Base-by-base conservation (phyloP, 345 rosid species). In the Boechera divaricarpa region DNA sequence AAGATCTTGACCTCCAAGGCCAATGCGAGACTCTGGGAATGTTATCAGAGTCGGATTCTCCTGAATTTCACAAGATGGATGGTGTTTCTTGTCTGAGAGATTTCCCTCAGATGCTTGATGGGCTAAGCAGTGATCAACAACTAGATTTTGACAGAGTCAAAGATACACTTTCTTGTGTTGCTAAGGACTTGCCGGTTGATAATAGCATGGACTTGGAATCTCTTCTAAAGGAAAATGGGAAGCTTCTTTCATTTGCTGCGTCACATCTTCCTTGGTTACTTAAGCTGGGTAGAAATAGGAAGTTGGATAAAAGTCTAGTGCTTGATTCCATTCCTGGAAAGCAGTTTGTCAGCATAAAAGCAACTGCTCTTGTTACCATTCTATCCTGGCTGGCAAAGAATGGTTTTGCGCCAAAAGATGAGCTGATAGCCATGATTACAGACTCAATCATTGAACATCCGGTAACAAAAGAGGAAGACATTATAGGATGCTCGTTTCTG, bases 251-350 rank as follows among this genome's bases (percentile, higher is more conserved):
- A 36, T 92, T 95, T 83, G 86, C 91, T 78, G 84, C 90, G 68
- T 73, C 82, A 57, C 86, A 88, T 76, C 93, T 95, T 77, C 97
- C 99, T 16, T 91, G 98, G 99, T 80, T 95, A 86, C 92, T 89
- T 77, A 86, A 87, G 79, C 75, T 92, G 81, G 86, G 87, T 79
- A 77, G 80, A 80, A 81, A 88, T 77, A 76, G 75, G 42, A 82
- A 82, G 41, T 51, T 77, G 53, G 67, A 83, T 77, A 85, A 87
- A 80, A 88, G 76, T 60, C 68, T 81, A 53, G 79, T 57, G 52
- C 77, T 80, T 49, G 87, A 86, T 47, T 77, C 82, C 44, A 69
- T 88, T 71, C 86, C 88, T 76, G 89, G 91, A 79, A 87, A 86
- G 80, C 84, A 84, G 75, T 87, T 79, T 86, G 78, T 83, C 58